Base-by-base conservation (phyloP, 176 grass and related monocot species). In the Carex littledalei region DNA sequence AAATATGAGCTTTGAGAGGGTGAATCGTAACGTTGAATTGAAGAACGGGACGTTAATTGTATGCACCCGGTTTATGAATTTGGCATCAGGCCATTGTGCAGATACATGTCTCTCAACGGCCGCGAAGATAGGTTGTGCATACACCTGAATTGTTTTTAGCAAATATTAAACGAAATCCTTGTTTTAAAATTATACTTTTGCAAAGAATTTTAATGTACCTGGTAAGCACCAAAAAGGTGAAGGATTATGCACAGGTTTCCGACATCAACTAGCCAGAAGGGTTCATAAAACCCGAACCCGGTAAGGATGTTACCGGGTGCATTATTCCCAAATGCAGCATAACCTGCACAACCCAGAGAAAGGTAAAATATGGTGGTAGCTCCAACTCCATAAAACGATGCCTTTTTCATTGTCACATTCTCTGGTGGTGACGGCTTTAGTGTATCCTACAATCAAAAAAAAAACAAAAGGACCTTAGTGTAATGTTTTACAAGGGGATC, bases 221-320 rank as follows among this genome's bases (percentile, higher is more conserved):
- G 96, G 67, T 99, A 99, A 1, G 96, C 96, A 12, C 93, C 91
- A 29, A 94, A 87, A 86, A 98, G 93, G 74, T 98, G 96, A 13
- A 99, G 85, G 71, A 99, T 86, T 86, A 99, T 90, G 49, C 96
- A 99, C 11, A 93, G 53, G 84, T 99, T 99, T 56, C 91, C 96
- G 21, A 94, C 47, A 78, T 99, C 96, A 53, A 99, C 96, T n/a
- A 95, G 93, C 96, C 96, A 99, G 65, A 89, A 99, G 1, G 96
- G 96, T 87, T 99, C 93, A 15, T 94, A 95, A 89, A 99, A 95
- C 4, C 93, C 96, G 21, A 89, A 88, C 2, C 96, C 96, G 0
- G 93, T 95, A 68, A 99, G 88, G 16, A 99, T 92, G 55, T 99
- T 99, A 4, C 93, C 96, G 0, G 96, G 91, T 10, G 96, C 93